Evolutionary conservation across 2,329 filamentous ascomycete species (phyloP), one percentile per base, ranked within the genome.

Genomic region (Venturia effusa): DNA sequence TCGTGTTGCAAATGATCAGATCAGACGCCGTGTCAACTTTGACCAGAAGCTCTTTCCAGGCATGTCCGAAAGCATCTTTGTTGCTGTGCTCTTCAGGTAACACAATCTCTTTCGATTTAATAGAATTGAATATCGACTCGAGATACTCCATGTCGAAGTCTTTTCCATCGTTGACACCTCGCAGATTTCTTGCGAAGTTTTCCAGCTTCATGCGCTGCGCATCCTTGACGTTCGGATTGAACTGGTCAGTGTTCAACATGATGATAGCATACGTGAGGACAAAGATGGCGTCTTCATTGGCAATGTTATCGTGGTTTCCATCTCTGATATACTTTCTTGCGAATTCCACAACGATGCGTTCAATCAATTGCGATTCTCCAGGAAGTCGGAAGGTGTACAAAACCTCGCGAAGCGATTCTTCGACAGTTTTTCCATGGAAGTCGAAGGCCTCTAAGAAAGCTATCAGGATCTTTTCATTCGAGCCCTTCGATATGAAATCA

Each of bases 51-150:
- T 99, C 94, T 73, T 93, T 93, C 94, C 94, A 99, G 1, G 94
- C 93, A 75, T 96, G 94, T 73, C 97, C 93, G 72, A 97, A 97
- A 1, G 92, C 92, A 76, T 96, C 89, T 73, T 93, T 89, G 74
- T 96, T 97, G 72, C 97, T 92, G 73, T 97, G 94, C 75, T 99
- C 94, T 68, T 97, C 94, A 0, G 94, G 94, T 27, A 99, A 78
- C 67, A 99, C 97, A 67, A 99, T 99, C 75, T 99, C 94, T 68
- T 94, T 90, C 22, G 85, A 86, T 73, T 88, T 91, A 78, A 99
- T 99, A 0, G 91, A 91, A 69, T 96, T 87, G 71, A 88, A 99
- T 64, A 97, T 96, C 1, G 84, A 84, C 71, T 92, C 84, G 0
- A 99, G 81, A 71, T 93, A 97, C 67, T 92, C 88, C 0, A 84